Percentiles rank a stretch among this genome's conserved stretches.
Conservation (phyloP, 2,329 filamentous ascomycete species). For the Cladosporium colombiae region DNA sequence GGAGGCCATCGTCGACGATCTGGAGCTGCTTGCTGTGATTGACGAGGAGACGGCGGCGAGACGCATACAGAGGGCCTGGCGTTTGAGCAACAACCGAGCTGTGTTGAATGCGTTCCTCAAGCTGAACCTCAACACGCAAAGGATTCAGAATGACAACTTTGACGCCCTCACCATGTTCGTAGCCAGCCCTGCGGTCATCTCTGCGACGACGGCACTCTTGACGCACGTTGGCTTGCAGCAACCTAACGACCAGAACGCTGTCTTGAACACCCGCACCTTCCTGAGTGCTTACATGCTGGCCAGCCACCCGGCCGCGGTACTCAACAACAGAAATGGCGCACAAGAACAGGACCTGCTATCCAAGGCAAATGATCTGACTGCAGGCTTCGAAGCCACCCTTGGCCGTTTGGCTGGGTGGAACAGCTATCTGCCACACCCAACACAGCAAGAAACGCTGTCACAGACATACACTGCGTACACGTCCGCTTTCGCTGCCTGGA, state of each 20-base stretch:
- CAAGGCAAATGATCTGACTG: constrained; percentile 75
- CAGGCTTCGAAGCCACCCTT: constrained; percentile 74
- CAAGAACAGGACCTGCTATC: constrained; percentile 71
- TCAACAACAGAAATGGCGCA: constrained; percentile 72
- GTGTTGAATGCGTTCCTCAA: constrained; percentile 66
- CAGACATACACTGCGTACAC: constrained; percentile 73
- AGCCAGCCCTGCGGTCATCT: constrained; percentile 65
- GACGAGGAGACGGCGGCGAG: constrained; percentile 63
- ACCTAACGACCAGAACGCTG: constrained; percentile 60
- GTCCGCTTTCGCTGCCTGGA: constrained; percentile 81
- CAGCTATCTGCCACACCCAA: constrained; percentile 65
- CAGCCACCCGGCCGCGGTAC: constrained; percentile 74
- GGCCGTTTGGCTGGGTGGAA: constrained; percentile 66
- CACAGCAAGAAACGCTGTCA: constrained; percentile 62
- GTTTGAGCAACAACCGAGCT: constrained; percentile 57
- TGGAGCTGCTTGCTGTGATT: constrained; percentile 41
- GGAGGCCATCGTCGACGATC: constrained; percentile 39
- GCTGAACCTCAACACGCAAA: constrained; percentile 69
- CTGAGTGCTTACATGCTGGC: constrained; percentile 78
- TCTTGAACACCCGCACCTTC: constrained; percentile 73
- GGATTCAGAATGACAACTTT: constrained; percentile 69
- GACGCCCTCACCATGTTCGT: constrained; percentile 72
- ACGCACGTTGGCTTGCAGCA: constrained; percentile 65
- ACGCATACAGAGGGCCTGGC: constrained; percentile 72
- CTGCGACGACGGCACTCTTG: constrained; percentile 66